Evolutionary conservation across 352 stramenopile species (phyloP).

Genomic region (Phytophthora sansomeana): DNA sequence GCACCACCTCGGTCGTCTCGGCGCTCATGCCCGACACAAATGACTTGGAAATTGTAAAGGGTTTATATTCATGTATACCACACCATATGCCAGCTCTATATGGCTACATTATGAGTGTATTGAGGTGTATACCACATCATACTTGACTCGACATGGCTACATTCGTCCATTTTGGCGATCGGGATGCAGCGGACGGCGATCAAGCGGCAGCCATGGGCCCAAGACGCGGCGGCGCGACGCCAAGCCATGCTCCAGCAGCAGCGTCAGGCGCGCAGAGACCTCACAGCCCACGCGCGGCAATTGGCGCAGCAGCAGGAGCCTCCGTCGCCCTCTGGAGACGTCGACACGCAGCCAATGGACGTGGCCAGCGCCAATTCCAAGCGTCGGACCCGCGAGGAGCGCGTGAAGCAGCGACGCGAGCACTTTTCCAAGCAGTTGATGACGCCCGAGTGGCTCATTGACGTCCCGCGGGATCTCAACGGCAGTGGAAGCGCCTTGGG

Average conservation of each 20-base stretch:
- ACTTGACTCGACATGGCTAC: conserved; percentile 18
- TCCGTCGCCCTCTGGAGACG: conserved; percentile 22
- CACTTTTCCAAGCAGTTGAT: conserved; percentile 88
- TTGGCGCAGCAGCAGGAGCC: conserved; percentile 53
- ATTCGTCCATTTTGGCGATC: background rate
- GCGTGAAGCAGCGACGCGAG: conserved; percentile 71
- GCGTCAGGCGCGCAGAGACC: conserved; percentile 76
- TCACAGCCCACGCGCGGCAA: conserved; percentile 79
- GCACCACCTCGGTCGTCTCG: conserved; percentile 50
- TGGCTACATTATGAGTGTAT: no score
- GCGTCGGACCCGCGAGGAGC: conserved; percentile 77
- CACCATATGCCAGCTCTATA: no score
- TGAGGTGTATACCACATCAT: background rate
- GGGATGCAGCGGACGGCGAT: conserved; percentile 58
- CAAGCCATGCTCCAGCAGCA: conserved; percentile 72
- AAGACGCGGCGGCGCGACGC: conserved; percentile 63
- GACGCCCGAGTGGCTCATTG: conserved; percentile 92
- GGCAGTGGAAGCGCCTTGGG: conserved; percentile 70
- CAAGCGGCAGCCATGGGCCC: conserved; percentile 75
- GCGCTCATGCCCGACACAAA: background rate
- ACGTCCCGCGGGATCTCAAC: conserved; percentile 87
- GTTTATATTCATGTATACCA: no score
- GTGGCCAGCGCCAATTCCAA: conserved; percentile 40
- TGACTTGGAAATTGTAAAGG: no score
- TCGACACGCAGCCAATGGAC: conserved; percentile 42